These are phyloP conservation scores for Limnomonas spitsbergensis DNA, from an alignment of 139 green algal genomes.

Conservation along the genomic window DNA sequence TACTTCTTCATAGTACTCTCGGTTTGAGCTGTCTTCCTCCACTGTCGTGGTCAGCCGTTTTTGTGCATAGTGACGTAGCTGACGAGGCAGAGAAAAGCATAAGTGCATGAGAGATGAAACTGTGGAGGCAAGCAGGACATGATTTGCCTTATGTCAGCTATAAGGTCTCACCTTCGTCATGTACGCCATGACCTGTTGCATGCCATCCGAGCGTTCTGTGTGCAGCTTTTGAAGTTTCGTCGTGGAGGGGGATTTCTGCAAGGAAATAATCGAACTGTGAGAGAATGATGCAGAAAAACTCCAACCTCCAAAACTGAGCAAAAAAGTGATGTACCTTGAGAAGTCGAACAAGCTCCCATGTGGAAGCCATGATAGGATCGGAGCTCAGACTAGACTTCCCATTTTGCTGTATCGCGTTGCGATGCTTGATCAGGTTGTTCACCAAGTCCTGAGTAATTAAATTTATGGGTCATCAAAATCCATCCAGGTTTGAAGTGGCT, in stretches of 20 bases:
- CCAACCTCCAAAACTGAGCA: no score
- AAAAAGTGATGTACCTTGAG: constrained; percentile 21
- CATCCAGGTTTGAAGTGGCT: constrained; percentile 3
- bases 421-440: constrained; percentile 18
- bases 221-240: constrained; percentile 21
- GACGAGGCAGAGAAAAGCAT: not conserved
- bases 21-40: constrained; percentile 48
- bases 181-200: constrained; percentile 31
- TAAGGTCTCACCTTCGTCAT: constrained; percentile 16
- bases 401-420: constrained; percentile 1
- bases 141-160: constrained; percentile 7
- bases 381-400: constrained; percentile 19
- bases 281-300: not conserved
- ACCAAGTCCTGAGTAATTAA: constrained; percentile 21
- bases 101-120: not conserved
- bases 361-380: constrained; percentile 28
- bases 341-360: constrained; percentile 28
- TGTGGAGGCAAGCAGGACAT: not conserved
- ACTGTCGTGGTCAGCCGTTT: constrained; percentile 50
- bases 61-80: constrained; percentile 38
- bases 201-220: constrained; percentile 30
- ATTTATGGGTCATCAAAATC: not conserved
- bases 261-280: not conserved
- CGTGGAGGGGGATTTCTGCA: constrained; percentile 12
- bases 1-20: constrained; percentile 54